These are phyloP conservation scores for Penicillium fuscoglaucum DNA, from an alignment of 2,329 filamentous ascomycete species.

Conservation along the genomic window DNA sequence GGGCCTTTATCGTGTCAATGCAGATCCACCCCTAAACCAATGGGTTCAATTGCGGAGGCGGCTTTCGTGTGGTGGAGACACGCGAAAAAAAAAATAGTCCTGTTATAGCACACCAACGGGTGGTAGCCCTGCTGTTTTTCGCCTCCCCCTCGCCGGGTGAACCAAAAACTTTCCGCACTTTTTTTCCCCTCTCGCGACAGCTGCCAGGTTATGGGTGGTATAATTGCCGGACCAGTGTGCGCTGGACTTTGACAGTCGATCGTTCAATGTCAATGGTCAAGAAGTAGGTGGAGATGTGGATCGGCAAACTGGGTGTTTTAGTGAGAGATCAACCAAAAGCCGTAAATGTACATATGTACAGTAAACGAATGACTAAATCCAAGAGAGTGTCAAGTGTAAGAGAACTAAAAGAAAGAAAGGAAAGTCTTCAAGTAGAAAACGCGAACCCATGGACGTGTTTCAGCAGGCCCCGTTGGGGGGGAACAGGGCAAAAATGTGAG, in stretches of 20 bases:
- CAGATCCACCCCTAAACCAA: conserved; percentile 1
- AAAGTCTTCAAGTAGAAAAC: not conserved
- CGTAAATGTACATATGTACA: not conserved
- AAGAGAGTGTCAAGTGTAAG: not conserved
- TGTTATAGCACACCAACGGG: not conserved
- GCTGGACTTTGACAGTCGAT: conserved; percentile 3
- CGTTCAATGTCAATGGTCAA: conserved; percentile 8
- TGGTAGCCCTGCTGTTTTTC: not conserved
- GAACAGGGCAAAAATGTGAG: conserved; percentile 25
- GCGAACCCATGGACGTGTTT: conserved; percentile 17
- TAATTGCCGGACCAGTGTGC: conserved; percentile 2
- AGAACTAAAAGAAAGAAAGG: not conserved
- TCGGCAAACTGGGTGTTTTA: conserved; percentile 1
- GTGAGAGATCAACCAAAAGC: not conserved
- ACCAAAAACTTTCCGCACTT: not conserved
- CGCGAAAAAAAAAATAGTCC: conserved; percentile 10
- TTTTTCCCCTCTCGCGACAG: not conserved
- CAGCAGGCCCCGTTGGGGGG: conserved; percentile 19
- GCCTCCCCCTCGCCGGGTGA: conserved; percentile 7
- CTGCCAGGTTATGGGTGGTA: not conserved
- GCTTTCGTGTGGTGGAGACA: conserved; percentile 5
- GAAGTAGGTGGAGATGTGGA: conserved; percentile 9
- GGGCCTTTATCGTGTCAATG: conserved; percentile 9
- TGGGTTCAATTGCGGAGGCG: not conserved
- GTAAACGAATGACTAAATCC: conserved; percentile 4